phyloP scores from a whole-genome alignment of 257 asterid species.

The Perilla frutescens region DNA sequence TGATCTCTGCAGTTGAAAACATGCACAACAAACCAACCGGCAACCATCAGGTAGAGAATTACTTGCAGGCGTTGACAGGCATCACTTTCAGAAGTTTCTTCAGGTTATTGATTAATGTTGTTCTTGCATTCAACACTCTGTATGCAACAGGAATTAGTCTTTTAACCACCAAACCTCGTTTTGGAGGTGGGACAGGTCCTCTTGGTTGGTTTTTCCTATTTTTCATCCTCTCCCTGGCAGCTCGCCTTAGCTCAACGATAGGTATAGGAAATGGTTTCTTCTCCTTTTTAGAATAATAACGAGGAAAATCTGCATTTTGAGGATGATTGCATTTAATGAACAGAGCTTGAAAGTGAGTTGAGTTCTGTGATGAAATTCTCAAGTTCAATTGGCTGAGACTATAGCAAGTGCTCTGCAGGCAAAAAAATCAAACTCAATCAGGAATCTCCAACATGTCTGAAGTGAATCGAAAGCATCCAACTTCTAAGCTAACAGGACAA shows the following conservation, averaged over 20 bases:
- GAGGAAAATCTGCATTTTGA: slow-evolving; percentile 95
- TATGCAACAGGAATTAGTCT: slow-evolving; percentile 79
- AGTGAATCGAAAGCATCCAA: neutral
- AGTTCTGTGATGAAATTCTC: slow-evolving; percentile 38
- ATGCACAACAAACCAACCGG: slow-evolving; percentile 23
- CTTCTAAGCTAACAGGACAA: neutral
- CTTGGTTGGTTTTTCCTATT: slow-evolving; percentile 64
- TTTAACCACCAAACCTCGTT: slow-evolving; percentile 75
- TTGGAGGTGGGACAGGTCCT: slow-evolving; percentile 78
- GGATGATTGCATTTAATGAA: slow-evolving; percentile 62
- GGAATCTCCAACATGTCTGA: neutral
- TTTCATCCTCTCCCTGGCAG: slow-evolving; percentile 86
- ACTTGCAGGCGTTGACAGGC: slow-evolving; percentile 90
- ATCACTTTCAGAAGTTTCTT: slow-evolving; percentile 88
- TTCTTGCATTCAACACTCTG: slow-evolving; percentile 73
- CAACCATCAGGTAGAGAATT: slow-evolving; percentile 47
- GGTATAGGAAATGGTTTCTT: slow-evolving; percentile 97
- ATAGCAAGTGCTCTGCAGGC: slow-evolving; percentile 57
- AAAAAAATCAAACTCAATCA: slow-evolving; percentile 5
- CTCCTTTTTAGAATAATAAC: slow-evolving; percentile 77
- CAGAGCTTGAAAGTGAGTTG: slow-evolving; percentile 36
- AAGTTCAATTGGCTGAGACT: slow-evolving; percentile 41
- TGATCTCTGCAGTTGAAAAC: slow-evolving; percentile 2
- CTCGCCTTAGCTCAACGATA: slow-evolving; percentile 80
- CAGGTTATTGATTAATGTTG: slow-evolving; percentile 75